Percentiles rank a stretch among this genome's conserved stretches.
Conservation (phyloP, 345 rosid genomes). For the Turnera subulata region DNA sequence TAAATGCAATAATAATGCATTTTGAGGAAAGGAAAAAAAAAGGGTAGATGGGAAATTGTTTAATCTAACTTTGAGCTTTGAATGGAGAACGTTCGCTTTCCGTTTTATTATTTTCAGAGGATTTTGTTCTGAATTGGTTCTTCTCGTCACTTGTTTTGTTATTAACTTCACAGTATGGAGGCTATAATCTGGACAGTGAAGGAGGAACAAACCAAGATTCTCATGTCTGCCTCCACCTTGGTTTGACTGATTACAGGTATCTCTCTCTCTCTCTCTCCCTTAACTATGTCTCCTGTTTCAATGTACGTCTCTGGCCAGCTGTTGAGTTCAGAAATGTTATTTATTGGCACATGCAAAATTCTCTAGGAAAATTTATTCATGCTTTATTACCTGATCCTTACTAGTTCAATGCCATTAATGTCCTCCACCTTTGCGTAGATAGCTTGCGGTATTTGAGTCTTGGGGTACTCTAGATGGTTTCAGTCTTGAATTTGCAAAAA, state of each 20-base stretch:
- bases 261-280: slow-evolving; percentile 18
- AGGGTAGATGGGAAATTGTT: no score
- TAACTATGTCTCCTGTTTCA: no score
- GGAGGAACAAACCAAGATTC: slow-evolving; percentile 34
- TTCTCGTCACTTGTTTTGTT: slow-evolving; percentile 3
- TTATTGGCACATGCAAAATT: neutral
- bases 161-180: slow-evolving; percentile 63
- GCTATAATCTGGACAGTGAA: slow-evolving; percentile 34
- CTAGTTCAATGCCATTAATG: neutral
- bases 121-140: slow-evolving; percentile 1
- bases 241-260: slow-evolving; percentile 83
- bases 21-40: neutral
- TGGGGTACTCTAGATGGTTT: neutral
- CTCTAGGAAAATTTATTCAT: no score
- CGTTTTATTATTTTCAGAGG: neutral
- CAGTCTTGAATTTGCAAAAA: neutral
- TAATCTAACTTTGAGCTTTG: no score
- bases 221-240: slow-evolving; percentile 63
- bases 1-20: neutral
- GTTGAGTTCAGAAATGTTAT: neutral
- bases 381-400: no score
- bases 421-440: neutral
- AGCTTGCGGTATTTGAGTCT: no score
- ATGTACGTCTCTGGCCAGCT: neutral
- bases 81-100: no score